Evolutionary conservation across 2,329 filamentous ascomycete genomes (phyloP).

Genomic region (Colletotrichum godetiae): DNA sequence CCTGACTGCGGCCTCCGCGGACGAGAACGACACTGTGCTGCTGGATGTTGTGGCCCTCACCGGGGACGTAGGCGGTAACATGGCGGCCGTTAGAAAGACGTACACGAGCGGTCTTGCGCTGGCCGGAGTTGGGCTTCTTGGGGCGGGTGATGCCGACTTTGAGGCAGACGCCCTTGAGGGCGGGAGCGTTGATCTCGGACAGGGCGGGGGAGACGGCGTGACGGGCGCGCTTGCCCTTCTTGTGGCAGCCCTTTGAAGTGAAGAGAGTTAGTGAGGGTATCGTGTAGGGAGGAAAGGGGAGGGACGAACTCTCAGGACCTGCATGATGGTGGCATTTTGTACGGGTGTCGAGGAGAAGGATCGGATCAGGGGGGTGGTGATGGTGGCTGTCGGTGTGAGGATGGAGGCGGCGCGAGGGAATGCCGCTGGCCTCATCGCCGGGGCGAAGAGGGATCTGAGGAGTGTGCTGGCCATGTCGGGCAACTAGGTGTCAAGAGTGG

Average conservation of each 20-base stretch:
- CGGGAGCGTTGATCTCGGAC: conserved; percentile 73
- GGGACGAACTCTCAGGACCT: conserved; percentile 69
- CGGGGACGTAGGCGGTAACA: conserved; percentile 93
- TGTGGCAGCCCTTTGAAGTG: conserved; percentile 74
- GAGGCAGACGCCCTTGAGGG: conserved; percentile 95
- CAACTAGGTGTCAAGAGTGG: neutral
- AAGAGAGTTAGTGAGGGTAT: neutral
- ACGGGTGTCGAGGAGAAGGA: conserved; percentile 69
- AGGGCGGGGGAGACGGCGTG: conserved; percentile 91
- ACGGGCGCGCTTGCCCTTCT: conserved; percentile 77
- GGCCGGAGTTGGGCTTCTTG: conserved; percentile 98
- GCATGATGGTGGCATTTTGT: conserved; percentile 75
- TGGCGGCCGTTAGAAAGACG: conserved; percentile 87
- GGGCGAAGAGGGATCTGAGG: conserved; percentile 47
- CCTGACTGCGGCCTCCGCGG: conserved; percentile 91
- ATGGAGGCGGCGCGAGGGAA: conserved; percentile 34
- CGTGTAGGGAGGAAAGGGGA: neutral
- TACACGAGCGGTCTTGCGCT: conserved; percentile 94
- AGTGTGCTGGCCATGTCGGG: conserved; percentile 47
- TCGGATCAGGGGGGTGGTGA: conserved; percentile 42
- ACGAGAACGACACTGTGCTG: conserved; percentile 98
- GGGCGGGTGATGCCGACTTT: conserved; percentile 94
- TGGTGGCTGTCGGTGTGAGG: conserved; percentile 25
- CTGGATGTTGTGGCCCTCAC: conserved; percentile 98
- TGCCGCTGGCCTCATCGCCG: conserved; percentile 41